Evolutionary conservation across 306 rosid genomes (phyloP), one percentile per base, ranked within the genome.

Genomic region (Trifolium pratense): DNA sequence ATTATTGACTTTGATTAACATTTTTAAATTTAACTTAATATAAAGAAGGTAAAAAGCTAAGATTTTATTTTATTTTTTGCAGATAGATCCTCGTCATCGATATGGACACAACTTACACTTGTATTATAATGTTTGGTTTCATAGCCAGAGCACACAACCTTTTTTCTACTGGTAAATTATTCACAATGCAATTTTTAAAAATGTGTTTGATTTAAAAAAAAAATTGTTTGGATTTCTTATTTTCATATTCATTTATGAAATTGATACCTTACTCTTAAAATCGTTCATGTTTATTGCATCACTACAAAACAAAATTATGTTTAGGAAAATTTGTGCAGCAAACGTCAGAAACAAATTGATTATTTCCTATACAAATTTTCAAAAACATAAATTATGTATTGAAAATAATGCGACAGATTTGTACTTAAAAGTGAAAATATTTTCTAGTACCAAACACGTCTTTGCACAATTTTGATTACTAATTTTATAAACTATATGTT

Each of bases 81-180:
- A 90, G 98, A 86, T 90, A 70, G 98, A 93, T 82, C 96, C 91
- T 6, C 89, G 94, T 23, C 98, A 92, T 80, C 95, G 96, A 3
- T 92, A 92, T 70, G 98, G 98, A 0, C 98, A 92, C 81, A 92
- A 90, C 77, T 71, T 92, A 12, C 88, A 90, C 60, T 61, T 90
- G 6, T 92, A 92, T 71, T 92, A 88, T 63, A 72, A 71, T 67
- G 79, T 83, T 36, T 92, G 98, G 98, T 85, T 89, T 60, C 69
- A 71, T 10, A 89, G 87, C 72, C 87, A 80, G 61, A 90, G 91
- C 79, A 75, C 85, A 20, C 89, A 90, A 76, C 97, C 97, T 14
- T 92, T 92, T 85, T 90, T 92, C 74, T 84, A 87, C 77, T 92
- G 98, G 98, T 92, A 86, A 80, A 63, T 31, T 58, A 70, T 42